Percentiles rank a stretch among this genome's conserved stretches.
Conservation (phyloP, 805 yeast species). For the Metahyphopichia silvanorum region DNA sequence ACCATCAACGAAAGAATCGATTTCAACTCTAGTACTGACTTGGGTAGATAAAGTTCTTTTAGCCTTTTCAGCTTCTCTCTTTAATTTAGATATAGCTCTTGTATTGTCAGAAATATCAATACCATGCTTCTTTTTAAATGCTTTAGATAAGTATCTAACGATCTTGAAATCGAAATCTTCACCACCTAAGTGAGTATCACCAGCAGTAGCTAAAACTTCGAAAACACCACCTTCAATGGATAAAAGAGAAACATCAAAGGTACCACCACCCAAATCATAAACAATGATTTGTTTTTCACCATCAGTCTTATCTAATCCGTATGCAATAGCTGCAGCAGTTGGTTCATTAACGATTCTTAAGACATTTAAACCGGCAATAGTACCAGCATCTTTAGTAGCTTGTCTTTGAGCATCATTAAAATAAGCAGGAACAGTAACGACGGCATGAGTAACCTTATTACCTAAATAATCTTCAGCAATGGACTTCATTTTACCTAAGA, state of each 20-base stretch:
- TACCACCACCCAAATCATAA: slow-evolving; percentile 51
- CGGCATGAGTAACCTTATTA: slow-evolving; percentile 68
- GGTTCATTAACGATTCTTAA: slow-evolving; percentile 96
- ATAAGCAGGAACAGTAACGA: slow-evolving; percentile 95
- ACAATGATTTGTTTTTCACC: slow-evolving; percentile 45
- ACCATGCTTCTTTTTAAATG: slow-evolving; percentile 45
- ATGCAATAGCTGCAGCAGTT: slow-evolving; percentile 75
- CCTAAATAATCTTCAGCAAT: slow-evolving; percentile 85
- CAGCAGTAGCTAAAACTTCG: slow-evolving; percentile 47
- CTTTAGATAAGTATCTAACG: slow-evolving; percentile 40
- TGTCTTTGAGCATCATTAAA: slow-evolving; percentile 98
- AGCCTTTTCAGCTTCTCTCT: slow-evolving; percentile 49
- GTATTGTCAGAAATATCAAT: slow-evolving; percentile 39
- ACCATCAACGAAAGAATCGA: slow-evolving; percentile 48
- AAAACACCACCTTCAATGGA: slow-evolving; percentile 67
- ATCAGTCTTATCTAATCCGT: slow-evolving; percentile 55
- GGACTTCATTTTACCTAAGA: slow-evolving; percentile 82
- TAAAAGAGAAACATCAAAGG: slow-evolving; percentile 82
- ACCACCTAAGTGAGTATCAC: slow-evolving; percentile 53
- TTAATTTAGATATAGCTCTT: slow-evolving; percentile 44
- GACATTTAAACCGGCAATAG: slow-evolving; percentile 93
- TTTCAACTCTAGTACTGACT: slow-evolving; percentile 40
- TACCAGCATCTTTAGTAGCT: slow-evolving; percentile 97
- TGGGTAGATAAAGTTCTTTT: slow-evolving; percentile 47
- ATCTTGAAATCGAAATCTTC: slow-evolving; percentile 46